phyloP scores from a whole-genome alignment of 305 asterid species.

The Fraxinus nigra region DNA sequence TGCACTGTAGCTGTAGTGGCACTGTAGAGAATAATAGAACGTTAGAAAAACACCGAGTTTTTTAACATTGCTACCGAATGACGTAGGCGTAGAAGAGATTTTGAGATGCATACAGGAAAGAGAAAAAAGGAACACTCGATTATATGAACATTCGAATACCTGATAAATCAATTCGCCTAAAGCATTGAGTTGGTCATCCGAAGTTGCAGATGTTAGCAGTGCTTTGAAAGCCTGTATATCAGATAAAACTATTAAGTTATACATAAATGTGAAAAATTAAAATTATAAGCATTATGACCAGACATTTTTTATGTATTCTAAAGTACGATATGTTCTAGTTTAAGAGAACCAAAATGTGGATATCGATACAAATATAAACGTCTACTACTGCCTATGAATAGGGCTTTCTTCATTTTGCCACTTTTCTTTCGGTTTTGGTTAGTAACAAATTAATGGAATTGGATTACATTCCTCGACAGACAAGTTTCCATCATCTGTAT shows the following conservation, averaged over 20 bases:
- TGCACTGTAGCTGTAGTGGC: conserved; percentile 91
- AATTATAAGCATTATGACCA: neutral
- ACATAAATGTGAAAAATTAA: neutral
- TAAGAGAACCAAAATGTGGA: neutral
- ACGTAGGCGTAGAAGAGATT: neutral
- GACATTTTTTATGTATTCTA: neutral
- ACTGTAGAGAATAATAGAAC: conserved; percentile 40
- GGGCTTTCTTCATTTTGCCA: neutral
- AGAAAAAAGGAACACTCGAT: neutral
- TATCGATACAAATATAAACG: neutral
- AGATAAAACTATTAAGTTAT: conserved; percentile 7
- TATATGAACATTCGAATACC: conserved; percentile 38
- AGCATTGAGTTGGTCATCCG: conserved; percentile 80
- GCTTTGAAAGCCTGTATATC: conserved; percentile 85
- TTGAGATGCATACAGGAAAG: neutral
- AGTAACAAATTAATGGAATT: neutral
- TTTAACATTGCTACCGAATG: neutral
- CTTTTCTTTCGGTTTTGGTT: neutral
- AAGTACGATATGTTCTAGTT: neutral
- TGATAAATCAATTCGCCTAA: conserved; percentile 90
- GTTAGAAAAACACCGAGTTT: neutral
- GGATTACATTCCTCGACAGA: neutral
- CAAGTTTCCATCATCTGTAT: neutral
- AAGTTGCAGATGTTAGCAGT: conserved; percentile 69
- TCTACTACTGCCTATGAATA: neutral